Percentiles rank a stretch among this genome's conserved stretches.
phyloP scores from a whole-genome alignment of 2,329 filamentous ascomycete genomes.

The Venturia carpophila region DNA sequence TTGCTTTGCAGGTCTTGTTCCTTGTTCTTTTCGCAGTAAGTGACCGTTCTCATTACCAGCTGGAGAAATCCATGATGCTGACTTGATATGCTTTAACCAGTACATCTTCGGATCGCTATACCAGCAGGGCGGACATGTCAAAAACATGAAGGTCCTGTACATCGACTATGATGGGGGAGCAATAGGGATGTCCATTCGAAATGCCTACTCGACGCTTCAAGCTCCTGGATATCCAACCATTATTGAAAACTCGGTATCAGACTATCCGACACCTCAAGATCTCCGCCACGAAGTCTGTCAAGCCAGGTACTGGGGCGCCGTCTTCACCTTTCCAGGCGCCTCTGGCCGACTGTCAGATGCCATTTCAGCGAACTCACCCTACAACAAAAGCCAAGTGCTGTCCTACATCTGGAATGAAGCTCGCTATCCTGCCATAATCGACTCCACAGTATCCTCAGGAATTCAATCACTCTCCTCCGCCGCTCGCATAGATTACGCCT shows the following conservation, averaged over 20 bases:
- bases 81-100: background rate
- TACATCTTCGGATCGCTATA: slow-evolving; percentile 19
- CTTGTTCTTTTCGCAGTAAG: slow-evolving; percentile 15
- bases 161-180: slow-evolving; percentile 28
- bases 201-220: slow-evolving; percentile 24
- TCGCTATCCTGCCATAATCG: slow-evolving; percentile 35
- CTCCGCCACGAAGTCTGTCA: slow-evolving; percentile 25
- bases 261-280: slow-evolving; percentile 23
- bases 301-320: slow-evolving; percentile 27
- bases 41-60: background rate
- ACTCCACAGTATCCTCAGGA: slow-evolving; percentile 28
- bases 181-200: slow-evolving; percentile 23
- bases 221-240: slow-evolving; percentile 24
- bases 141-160: slow-evolving; percentile 25
- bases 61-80: background rate
- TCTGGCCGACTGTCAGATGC: slow-evolving; percentile 33
- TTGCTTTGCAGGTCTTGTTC: slow-evolving; percentile 19
- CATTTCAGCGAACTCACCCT: slow-evolving; percentile 31
- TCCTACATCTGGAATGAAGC: slow-evolving; percentile 41
- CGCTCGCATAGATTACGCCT: slow-evolving; percentile 30
- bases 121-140: slow-evolving; percentile 25
- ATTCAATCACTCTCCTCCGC: slow-evolving; percentile 30
- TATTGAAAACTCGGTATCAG: slow-evolving; percentile 20
- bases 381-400: slow-evolving; percentile 32
- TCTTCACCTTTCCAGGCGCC: slow-evolving; percentile 29